Percentiles rank a stretch among this genome's conserved stretches.
Evolutionary conservation across 768 basidiomycete genomes (phyloP).

Genomic region (Leccinellum rugosiceps): DNA sequence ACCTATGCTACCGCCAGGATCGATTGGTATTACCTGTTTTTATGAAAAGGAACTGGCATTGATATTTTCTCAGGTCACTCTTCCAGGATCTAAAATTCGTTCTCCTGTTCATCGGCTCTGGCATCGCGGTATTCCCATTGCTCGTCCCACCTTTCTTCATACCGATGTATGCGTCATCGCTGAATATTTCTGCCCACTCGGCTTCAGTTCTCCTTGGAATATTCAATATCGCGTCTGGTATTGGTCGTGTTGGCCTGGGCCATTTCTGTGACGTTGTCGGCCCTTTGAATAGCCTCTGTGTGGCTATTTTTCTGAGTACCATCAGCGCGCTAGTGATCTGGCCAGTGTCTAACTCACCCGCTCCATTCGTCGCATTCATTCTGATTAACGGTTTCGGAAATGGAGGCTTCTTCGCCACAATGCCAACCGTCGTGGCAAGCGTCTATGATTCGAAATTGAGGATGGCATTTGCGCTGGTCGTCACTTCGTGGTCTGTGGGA

Average conservation of each 20-base stretch:
- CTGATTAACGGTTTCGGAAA: conserved; percentile 30
- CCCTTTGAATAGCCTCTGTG: conserved; percentile 27
- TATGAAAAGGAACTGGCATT: background rate
- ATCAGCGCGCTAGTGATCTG: conserved; percentile 32
- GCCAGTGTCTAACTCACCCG: conserved; percentile 26
- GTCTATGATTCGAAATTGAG: conserved; percentile 30
- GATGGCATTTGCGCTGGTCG: conserved; percentile 35
- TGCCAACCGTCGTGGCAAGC: conserved; percentile 32
- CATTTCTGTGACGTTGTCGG: conserved; percentile 29
- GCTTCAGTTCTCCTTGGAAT: conserved; percentile 29
- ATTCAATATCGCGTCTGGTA: conserved; percentile 35
- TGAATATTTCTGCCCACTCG: conserved; percentile 17
- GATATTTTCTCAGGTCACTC: conserved; percentile 20
- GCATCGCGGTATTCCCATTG: conserved; percentile 35
- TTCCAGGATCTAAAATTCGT: conserved; percentile 30
- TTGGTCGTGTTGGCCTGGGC: conserved; percentile 31
- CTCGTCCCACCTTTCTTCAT: conserved; percentile 34
- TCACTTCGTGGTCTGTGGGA: conserved; percentile 32
- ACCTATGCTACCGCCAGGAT: conserved; percentile 14
- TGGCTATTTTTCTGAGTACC: conserved; percentile 27
- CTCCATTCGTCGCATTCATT: conserved; percentile 27
- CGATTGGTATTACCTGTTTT: conserved; percentile 20
- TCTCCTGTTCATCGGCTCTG: conserved; percentile 31
- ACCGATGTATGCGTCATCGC: conserved; percentile 15
- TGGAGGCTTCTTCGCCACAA: conserved; percentile 34